phyloP scores from a whole-genome alignment of 2,329 filamentous ascomycete genomes.

The Pseudofabraea citricarpa region DNA sequence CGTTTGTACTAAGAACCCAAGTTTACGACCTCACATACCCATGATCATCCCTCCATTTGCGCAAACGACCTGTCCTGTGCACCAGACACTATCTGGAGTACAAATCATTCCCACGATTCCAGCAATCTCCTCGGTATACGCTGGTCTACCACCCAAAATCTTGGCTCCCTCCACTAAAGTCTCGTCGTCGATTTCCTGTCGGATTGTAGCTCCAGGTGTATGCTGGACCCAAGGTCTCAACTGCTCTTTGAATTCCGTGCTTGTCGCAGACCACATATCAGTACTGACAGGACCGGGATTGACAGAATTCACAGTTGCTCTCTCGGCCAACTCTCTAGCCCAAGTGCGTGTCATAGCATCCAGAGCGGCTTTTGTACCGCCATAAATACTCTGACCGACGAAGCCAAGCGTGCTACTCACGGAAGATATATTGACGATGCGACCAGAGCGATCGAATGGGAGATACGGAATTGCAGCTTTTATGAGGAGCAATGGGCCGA shows the following conservation, averaged over 20 bases:
- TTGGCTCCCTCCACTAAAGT: conserved; percentile 52
- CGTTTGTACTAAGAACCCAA: too few relatives aligned
- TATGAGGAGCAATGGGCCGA: conserved; percentile 70
- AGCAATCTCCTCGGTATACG: conserved; percentile 64
- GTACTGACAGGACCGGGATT: conserved; percentile 59
- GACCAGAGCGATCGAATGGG: conserved; percentile 58
- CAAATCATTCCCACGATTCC: conserved; percentile 72
- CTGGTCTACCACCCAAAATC: conserved; percentile 49
- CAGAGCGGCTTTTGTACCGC: conserved; percentile 58
- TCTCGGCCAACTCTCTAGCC: conserved; percentile 54
- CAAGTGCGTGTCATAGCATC: conserved; percentile 63
- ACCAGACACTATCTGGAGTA: conserved; percentile 63
- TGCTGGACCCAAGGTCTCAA: conserved; percentile 58
- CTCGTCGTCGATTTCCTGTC: conserved; percentile 53
- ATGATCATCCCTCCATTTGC: conserved; percentile 80
- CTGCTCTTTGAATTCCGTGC: conserved; percentile 52
- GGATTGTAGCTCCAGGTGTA: conserved; percentile 59
- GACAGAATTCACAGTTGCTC: conserved; percentile 56
- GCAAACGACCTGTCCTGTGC: conserved; percentile 70
- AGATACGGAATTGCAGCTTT: conserved; percentile 67
- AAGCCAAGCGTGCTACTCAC: conserved; percentile 54
- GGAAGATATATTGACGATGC: conserved; percentile 55
- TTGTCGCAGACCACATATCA: conserved; percentile 55
- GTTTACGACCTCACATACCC: too few relatives aligned
- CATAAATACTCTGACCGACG: conserved; percentile 52